phyloP scores from a whole-genome alignment of 2,329 filamentous ascomycete genomes.

The Plectosphaerella sp. region DNA sequence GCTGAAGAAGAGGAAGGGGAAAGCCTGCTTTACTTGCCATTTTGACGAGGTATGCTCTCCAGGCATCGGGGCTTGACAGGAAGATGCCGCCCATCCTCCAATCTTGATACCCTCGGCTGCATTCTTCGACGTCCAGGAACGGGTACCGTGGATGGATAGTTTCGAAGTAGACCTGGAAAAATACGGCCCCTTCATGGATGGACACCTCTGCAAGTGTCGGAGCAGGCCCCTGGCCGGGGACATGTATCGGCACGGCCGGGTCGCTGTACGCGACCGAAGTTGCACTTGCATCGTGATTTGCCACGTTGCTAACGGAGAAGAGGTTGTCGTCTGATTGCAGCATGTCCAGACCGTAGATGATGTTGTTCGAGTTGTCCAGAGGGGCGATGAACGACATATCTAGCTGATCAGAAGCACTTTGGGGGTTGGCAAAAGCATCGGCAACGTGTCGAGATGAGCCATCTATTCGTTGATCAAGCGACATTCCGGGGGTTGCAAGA shows the following conservation, averaged over 20 bases:
- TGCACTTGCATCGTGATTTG: neutral
- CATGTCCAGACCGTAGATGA: neutral
- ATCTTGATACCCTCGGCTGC: neutral
- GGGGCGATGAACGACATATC: neutral
- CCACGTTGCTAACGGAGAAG: neutral
- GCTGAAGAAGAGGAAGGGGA: neutral
- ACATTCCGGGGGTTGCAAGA: neutral
- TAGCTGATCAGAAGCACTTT: neutral
- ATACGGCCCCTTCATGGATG: neutral
- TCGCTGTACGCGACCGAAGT: neutral
- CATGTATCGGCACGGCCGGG: neutral
- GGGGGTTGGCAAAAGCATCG: neutral
- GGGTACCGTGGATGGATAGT: neutral
- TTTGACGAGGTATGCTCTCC: neutral
- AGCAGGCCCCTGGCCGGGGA: neutral
- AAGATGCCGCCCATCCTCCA: neutral
- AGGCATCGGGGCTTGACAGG: neutral
- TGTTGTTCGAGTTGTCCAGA: neutral
- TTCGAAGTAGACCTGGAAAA: conserved; percentile 1
- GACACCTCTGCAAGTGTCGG: neutral
- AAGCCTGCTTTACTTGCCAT: neutral
- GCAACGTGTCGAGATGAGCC: neutral
- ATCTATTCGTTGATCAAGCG: neutral
- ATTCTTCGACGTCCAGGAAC: neutral
- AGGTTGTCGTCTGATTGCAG: neutral